Evolutionary conservation across 1,139 yeast species (phyloP).

Genomic region (Kazachstania sp.): DNA sequence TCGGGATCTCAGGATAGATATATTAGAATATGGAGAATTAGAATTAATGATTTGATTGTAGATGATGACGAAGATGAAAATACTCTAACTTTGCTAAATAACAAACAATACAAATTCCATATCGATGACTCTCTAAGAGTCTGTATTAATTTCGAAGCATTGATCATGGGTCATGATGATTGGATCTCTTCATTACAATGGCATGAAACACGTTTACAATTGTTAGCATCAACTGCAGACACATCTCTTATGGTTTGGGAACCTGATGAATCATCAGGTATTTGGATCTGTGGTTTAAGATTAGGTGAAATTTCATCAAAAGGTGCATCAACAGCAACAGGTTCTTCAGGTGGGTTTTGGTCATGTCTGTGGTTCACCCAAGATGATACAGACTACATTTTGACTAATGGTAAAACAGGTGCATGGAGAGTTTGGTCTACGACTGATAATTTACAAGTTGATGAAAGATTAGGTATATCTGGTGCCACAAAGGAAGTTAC

Average conservation of each 20-base stretch:
- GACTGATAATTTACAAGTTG: constrained; percentile 37
- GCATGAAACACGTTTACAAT: constrained; percentile 56
- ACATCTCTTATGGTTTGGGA: constrained; percentile 95
- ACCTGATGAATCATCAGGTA: constrained; percentile 77
- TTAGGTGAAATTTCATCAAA: constrained; percentile 89
- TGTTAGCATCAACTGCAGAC: constrained; percentile 86
- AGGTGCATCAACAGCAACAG: constrained; percentile 98
- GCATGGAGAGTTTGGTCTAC: constrained; percentile 76
- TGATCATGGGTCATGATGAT: constrained; percentile 96
- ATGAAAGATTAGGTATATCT: constrained; percentile 52
- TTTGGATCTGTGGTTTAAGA: constrained; percentile 78
- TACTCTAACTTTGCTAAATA: constrained; percentile 47
- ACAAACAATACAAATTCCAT: constrained; percentile 55
- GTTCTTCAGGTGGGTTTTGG: constrained; percentile 98
- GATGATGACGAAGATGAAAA: constrained; percentile 47
- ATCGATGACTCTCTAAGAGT: constrained; percentile 31
- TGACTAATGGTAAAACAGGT: constrained; percentile 87
- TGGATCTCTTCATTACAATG: constrained; percentile 86
- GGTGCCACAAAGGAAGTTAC: constrained; percentile 74
- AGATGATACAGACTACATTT: constrained; percentile 41
- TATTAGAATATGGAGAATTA: constrained; percentile 75
- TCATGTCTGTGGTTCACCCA: constrained; percentile 68
- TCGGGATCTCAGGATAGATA: constrained; percentile 87
- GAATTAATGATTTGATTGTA: constrained; percentile 49
- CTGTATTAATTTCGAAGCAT: constrained; percentile 77